Conservation (phyloP, 306 rosid species). For the Medicago arabica region DNA sequence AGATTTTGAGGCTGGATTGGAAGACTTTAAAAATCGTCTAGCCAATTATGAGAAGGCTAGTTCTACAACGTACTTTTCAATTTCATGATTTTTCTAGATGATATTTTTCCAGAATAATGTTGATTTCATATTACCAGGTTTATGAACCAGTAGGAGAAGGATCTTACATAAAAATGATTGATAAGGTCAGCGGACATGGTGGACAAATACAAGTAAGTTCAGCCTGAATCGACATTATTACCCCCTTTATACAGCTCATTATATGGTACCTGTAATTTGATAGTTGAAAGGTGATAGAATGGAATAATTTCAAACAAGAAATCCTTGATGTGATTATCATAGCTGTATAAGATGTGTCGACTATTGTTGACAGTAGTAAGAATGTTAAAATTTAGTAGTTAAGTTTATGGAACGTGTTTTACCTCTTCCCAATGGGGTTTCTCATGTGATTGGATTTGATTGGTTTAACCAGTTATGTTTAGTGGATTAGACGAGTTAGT, state of each 20-base stretch:
- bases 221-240: slow-evolving; percentile 35
- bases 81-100: slow-evolving; percentile 38
- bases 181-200: slow-evolving; percentile 95
- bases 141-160: slow-evolving; percentile 98
- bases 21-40: slow-evolving; percentile 85
- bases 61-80: slow-evolving; percentile 33
- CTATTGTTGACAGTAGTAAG: slow-evolving; percentile 19
- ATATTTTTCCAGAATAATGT: slow-evolving; percentile 34
- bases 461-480: too few species aligned
- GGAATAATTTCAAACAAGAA: slow-evolving; percentile 19
- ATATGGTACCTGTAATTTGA: slow-evolving; percentile 32
- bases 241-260: neutral
- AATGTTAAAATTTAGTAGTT: neutral
- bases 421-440: neutral
- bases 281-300: slow-evolving; percentile 21
- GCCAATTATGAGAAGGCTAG: slow-evolving; percentile 84
- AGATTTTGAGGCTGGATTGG: slow-evolving; percentile 90
- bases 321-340: slow-evolving; percentile 2
- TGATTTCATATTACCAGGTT: slow-evolving; percentile 57
- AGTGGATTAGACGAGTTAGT: too few species aligned
- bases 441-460: too few species aligned
- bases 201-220: slow-evolving; percentile 95
- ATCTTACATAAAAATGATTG: slow-evolving; percentile 97
- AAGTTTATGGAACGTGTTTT: neutral
- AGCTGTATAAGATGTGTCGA: neutral